These are phyloP conservation scores for Fusarium nematophilum DNA, from an alignment of 2,329 filamentous ascomycete genomes.

Conservation along the genomic window DNA sequence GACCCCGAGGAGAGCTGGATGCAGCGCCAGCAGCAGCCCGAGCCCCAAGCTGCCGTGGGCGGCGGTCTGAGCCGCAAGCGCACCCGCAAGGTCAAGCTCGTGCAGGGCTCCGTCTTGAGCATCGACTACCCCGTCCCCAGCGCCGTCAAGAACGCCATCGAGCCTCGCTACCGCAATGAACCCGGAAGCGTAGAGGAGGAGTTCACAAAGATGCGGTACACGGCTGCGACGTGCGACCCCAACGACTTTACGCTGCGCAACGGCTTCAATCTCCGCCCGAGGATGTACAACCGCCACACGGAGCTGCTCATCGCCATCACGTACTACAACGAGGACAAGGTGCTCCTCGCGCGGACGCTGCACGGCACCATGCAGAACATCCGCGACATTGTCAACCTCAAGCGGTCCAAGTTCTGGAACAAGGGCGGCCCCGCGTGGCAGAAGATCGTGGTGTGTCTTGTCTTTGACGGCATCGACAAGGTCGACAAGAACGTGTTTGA, in stretches of 20 bases:
- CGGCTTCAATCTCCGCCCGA: constrained; percentile 41
- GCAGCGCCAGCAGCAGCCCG: constrained; percentile 36
- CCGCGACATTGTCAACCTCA: constrained; percentile 41
- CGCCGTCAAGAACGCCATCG: constrained; percentile 41
- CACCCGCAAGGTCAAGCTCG: constrained; percentile 41
- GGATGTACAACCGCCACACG: constrained; percentile 43
- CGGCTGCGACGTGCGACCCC: constrained; percentile 41
- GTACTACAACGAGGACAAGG: constrained; percentile 44
- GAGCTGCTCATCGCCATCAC: constrained; percentile 42
- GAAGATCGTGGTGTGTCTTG: constrained; percentile 42
- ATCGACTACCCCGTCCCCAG: constrained; percentile 42
- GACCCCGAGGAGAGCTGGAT: constrained; percentile 41
- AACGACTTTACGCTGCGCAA: constrained; percentile 42
- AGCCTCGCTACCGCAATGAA: constrained; percentile 34
- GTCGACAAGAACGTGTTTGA: constrained; percentile 43
- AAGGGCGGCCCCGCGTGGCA: constrained; percentile 42
- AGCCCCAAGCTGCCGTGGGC: not conserved
- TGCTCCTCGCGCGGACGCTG: constrained; percentile 40
- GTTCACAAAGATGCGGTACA: constrained; percentile 42
- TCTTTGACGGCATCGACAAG: constrained; percentile 42
- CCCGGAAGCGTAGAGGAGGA: constrained; percentile 37
- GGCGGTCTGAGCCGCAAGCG: constrained; percentile 37
- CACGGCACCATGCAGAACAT: constrained; percentile 41
- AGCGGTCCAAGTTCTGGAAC: constrained; percentile 42
- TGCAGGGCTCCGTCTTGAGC: constrained; percentile 41